Evolutionary conservation across 108 stramenopile species (phyloP).

Genomic region (Parietichytrium sp.): DNA sequence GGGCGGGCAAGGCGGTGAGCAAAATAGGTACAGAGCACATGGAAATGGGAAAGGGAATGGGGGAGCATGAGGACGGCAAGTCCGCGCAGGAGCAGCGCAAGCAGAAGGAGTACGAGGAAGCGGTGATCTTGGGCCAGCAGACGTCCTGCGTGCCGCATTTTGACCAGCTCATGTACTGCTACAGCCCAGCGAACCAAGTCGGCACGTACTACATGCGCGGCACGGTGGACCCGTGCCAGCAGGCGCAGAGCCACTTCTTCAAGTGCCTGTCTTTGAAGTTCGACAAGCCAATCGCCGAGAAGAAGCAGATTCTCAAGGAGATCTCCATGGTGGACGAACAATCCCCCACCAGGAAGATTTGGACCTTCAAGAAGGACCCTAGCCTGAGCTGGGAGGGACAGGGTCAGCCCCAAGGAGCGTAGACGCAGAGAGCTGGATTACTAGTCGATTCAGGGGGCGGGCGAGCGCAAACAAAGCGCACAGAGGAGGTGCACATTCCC

Average conservation of each 20-base stretch:
- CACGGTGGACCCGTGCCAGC: constrained; percentile 9
- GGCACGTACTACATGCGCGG: constrained; percentile 18
- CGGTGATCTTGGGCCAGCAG: not conserved
- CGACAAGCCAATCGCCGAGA: not conserved
- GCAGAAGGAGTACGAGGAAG: not conserved
- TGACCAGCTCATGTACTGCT: constrained; percentile 38
- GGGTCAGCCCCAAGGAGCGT: too few relatives aligned
- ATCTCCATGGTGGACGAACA: not conserved
- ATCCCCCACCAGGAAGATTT: not conserved
- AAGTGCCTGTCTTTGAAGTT: not conserved
- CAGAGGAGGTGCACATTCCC: too few relatives aligned
- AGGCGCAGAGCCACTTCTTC: not conserved
- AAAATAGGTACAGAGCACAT: too few relatives aligned
- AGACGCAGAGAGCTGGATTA: too few relatives aligned
- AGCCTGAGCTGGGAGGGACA: not conserved
- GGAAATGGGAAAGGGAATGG: too few relatives aligned
- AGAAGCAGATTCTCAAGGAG: not conserved
- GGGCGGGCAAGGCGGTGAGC: too few relatives aligned
- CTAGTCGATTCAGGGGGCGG: too few relatives aligned
- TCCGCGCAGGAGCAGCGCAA: too few relatives aligned
- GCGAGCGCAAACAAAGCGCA: too few relatives aligned
- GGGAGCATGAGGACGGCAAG: too few relatives aligned
- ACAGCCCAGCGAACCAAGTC: constrained; percentile 39
- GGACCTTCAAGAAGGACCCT: not conserved
- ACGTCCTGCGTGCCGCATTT: constrained; percentile 1